phyloP scores from a whole-genome alignment of 345 rosid genomes.

The Salix dunnii region DNA sequence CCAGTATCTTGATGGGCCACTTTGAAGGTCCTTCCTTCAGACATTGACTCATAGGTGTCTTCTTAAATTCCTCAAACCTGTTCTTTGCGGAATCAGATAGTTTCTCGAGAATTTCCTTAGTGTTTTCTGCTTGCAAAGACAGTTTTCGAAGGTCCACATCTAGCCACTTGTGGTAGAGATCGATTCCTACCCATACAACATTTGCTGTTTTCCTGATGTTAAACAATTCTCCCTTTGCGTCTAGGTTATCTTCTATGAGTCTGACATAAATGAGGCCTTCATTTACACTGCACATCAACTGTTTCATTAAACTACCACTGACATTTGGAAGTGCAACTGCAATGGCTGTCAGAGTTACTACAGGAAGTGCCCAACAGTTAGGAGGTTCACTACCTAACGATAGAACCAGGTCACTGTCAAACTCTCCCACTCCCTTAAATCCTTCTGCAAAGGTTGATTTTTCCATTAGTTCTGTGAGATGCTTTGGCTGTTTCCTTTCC shows the following conservation, averaged over 20 bases:
- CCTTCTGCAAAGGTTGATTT: slow-evolving; percentile 34
- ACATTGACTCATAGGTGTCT: slow-evolving; percentile 26
- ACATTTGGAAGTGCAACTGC: slow-evolving; percentile 60
- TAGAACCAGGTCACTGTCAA: slow-evolving; percentile 51
- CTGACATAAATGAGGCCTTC: slow-evolving; percentile 60
- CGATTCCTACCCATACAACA: slow-evolving; percentile 58
- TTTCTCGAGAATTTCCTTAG: slow-evolving; percentile 50
- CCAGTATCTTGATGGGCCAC: slow-evolving; percentile 67
- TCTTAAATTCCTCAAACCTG: slow-evolving; percentile 40
- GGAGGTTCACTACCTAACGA: slow-evolving; percentile 59
- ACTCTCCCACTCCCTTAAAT: slow-evolving; percentile 55
- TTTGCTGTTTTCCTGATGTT: slow-evolving; percentile 60
- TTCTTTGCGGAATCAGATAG: slow-evolving; percentile 52
- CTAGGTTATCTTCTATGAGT: slow-evolving; percentile 40
- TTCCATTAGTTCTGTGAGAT: slow-evolving; percentile 53
- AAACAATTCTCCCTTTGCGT: slow-evolving; percentile 27
- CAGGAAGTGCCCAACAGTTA: slow-evolving; percentile 77
- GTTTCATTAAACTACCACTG: slow-evolving; percentile 23
- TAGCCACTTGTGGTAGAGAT: slow-evolving; percentile 65
- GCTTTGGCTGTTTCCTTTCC: slow-evolving; percentile 46
- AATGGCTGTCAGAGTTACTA: slow-evolving; percentile 69
- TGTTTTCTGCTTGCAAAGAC: slow-evolving; percentile 31
- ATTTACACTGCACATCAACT: slow-evolving; percentile 42
- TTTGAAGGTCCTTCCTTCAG: slow-evolving; percentile 44
- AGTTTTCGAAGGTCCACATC: slow-evolving; percentile 59